Evolutionary conservation across 495 filamentous ascomycete species (phyloP), one percentile per base, ranked within the genome.

Genomic region (Tetracladium marchalianum): DNA sequence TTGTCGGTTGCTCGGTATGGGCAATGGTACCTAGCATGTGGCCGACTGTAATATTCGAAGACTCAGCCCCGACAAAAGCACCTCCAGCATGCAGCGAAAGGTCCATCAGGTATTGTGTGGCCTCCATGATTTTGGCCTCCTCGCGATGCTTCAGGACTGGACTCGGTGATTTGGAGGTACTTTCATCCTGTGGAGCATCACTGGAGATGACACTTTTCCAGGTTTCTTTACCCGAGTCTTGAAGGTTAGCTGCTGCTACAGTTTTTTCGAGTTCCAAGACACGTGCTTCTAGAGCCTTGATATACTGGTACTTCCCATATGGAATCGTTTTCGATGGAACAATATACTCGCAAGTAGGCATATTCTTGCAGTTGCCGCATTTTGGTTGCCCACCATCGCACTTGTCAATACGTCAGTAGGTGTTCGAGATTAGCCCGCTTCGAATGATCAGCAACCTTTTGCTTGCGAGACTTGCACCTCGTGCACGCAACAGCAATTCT

Each of bases 21-120:
- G 40, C 44, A 11, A 47, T 22, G 4, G 44, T 40, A 16, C 44
- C 44, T 12, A 47, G 22, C 36, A 40, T 31, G 40, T 47, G 22
- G 22, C 22, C 22, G 7, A 27, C 22, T 4, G 44, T 47, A 32
- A 47, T 47, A 31, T 37, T 47, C 8, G 35, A 40, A 13, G 35
- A 40, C 22, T 27, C 22, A 11, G 44, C 44, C 11, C 44, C 44
- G 33, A 47, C 40, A 41, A 40, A 47, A 15, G 35, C 35, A 24
- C 36, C 44, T 12, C 44, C 40, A 5, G 44, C 44, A 17, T 39
- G 35, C 18, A 47, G 16, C 2, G 44, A 47, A 5, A 47, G 31
- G 19, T 47, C 44, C 12, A 35, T 0, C 5, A 47, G 36, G 11
- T 40, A 40, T 13, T 40, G 35, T 1, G 40, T 37, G 12, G 34